phyloP scores from a whole-genome alignment of 139 green algal species.

The Closterium sp. region DNA sequence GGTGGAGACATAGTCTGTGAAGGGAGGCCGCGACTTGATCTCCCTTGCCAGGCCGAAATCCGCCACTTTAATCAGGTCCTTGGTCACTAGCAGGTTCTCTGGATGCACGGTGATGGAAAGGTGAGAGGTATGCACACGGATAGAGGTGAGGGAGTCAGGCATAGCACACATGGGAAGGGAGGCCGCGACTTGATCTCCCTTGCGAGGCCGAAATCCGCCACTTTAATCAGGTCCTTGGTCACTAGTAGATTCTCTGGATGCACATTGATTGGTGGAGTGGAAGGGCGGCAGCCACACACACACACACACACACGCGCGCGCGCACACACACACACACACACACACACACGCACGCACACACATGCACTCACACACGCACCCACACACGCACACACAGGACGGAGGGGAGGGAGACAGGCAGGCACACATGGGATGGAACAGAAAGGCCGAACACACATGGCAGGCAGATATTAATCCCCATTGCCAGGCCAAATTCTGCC shows the following conservation, averaged over 20 bases:
- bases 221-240: conserved; percentile 70
- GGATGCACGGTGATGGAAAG: not conserved
- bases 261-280: not conserved
- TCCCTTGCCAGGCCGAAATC: conserved; percentile 86
- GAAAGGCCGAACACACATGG: too few species aligned
- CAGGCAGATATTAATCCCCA: too few species aligned
- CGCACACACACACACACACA: too few species aligned
- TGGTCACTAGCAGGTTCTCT: conserved; percentile 87
- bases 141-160: not conserved
- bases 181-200: conserved; percentile 78
- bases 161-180: conserved; percentile 35
- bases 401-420: too few species aligned
- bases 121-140: too few species aligned
- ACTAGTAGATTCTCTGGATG: conserved; percentile 85
- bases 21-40: conserved; percentile 73
- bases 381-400: too few species aligned
- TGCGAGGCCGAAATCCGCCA: conserved; percentile 93
- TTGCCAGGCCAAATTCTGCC: too few species aligned
- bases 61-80: conserved; percentile 79
- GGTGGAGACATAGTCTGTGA: conserved; percentile 75
- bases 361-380: too few species aligned
- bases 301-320: too few species aligned
- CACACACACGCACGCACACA: too few species aligned
- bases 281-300: too few species aligned
- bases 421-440: too few species aligned